Conservation (phyloP, 2,329 filamentous ascomycete genomes). For the Stromatinia cepivora region DNA sequence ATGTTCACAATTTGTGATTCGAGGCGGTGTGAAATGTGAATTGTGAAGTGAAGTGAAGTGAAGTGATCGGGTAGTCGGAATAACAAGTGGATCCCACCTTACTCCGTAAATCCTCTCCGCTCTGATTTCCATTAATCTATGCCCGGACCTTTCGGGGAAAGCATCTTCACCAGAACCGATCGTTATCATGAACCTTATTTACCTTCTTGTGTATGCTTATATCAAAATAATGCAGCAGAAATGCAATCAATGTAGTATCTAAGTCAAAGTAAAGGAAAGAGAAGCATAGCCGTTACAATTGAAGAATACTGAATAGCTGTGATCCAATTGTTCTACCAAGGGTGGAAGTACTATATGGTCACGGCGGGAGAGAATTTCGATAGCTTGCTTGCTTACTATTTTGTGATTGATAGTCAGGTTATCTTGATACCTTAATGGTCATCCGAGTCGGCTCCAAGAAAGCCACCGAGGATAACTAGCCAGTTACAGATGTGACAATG, state of each 20-base stretch:
- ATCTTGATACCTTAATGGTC: neutral
- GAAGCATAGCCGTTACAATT: neutral
- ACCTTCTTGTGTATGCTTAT: neutral
- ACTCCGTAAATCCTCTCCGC: neutral
- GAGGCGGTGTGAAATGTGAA: conserved; percentile 8
- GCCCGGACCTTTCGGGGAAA: neutral
- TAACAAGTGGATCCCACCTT: neutral
- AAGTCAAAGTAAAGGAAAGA: neutral
- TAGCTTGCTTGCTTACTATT: neutral
- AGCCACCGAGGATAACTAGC: neutral
- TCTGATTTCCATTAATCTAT: neutral
- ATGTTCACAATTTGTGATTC: neutral
- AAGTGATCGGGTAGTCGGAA: neutral
- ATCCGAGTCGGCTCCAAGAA: neutral
- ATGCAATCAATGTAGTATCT: neutral
- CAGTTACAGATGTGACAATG: neutral
- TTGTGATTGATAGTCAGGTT: neutral
- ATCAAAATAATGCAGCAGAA: neutral
- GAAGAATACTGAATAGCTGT: neutral
- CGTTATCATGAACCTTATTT: neutral
- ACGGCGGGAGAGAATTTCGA: neutral
- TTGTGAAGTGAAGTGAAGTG: neutral
- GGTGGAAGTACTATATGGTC: neutral
- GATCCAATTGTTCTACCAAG: neutral
- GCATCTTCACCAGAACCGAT: neutral